These are phyloP conservation scores for Paecilomyces niveus DNA, from an alignment of 2,329 filamentous ascomycete genomes.

Conservation along the genomic window DNA sequence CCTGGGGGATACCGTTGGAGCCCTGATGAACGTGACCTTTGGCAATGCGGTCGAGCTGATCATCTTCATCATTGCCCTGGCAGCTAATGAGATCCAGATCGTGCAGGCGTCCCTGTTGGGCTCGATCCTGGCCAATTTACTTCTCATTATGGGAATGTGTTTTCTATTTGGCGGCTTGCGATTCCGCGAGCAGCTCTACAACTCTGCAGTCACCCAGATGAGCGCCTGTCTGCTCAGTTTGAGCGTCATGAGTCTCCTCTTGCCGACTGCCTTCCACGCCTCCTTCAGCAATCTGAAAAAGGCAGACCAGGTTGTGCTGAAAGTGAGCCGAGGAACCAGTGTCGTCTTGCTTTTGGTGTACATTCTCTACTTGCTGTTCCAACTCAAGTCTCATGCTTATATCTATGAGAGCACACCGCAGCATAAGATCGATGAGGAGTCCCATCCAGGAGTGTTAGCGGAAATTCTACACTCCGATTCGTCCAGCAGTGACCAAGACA, in stretches of 20 bases:
- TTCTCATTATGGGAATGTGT: slow-evolving; percentile 81
- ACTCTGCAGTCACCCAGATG: slow-evolving; percentile 87
- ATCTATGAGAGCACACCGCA: slow-evolving; percentile 85
- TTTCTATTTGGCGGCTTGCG: slow-evolving; percentile 76
- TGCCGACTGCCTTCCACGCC: slow-evolving; percentile 85
- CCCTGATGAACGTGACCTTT: slow-evolving; percentile 65
- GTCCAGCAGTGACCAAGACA: slow-evolving; percentile 47
- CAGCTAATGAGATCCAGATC: slow-evolving; percentile 73
- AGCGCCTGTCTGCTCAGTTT: slow-evolving; percentile 80
- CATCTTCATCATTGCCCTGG: slow-evolving; percentile 68
- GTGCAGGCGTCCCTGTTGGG: slow-evolving; percentile 81
- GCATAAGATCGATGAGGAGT: slow-evolving; percentile 80
- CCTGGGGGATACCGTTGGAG: slow-evolving; percentile 63
- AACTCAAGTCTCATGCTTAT: slow-evolving; percentile 81
- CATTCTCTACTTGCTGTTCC: slow-evolving; percentile 76
- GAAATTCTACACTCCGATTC: slow-evolving; percentile 68
- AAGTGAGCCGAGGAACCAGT: slow-evolving; percentile 78
- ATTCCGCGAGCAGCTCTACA: slow-evolving; percentile 85
- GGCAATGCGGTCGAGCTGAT: slow-evolving; percentile 69
- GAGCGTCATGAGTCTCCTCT: slow-evolving; percentile 75
- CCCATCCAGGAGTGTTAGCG: slow-evolving; percentile 70
- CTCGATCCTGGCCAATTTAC: slow-evolving; percentile 75
- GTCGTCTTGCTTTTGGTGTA: slow-evolving; percentile 75
- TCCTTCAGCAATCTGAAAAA: slow-evolving; percentile 58
- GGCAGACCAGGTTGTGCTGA: slow-evolving; percentile 63